Conservation (phyloP, 352 stramenopile species). For the Phytophthora foliorum region DNA sequence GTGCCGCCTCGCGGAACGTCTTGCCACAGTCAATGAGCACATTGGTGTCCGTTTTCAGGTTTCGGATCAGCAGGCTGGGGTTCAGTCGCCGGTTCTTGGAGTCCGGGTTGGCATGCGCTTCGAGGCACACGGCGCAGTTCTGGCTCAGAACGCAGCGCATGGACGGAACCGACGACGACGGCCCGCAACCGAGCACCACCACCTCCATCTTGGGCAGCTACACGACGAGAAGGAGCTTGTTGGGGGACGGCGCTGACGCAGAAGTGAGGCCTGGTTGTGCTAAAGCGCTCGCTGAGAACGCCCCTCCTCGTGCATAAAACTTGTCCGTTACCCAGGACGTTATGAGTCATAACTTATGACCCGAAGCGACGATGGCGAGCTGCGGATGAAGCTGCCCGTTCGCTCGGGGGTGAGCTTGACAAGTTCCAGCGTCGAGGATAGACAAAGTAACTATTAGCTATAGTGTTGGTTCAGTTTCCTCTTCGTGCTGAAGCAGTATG, state of each 20-base stretch:
- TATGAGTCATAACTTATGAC: no score
- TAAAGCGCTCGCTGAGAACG: constrained; percentile 4
- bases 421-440: no score
- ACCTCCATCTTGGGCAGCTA: constrained; percentile 65
- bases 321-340: constrained; percentile 23
- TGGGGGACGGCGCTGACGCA: neutral
- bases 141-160: constrained; percentile 75
- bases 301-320: constrained; percentile 29
- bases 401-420: no score
- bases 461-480: no score
- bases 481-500: no score
- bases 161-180: constrained; percentile 85
- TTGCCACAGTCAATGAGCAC: constrained; percentile 92
- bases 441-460: no score
- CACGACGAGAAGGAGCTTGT: neutral
- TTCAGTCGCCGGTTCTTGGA: constrained; percentile 87
- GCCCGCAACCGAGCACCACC: constrained; percentile 81
- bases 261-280: constrained; percentile 10
- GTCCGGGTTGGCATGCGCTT: constrained; percentile 69
- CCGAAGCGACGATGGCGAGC: no score
- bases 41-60: constrained; percentile 50
- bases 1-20: constrained; percentile 85
- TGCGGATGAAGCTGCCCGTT: no score
- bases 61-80: constrained; percentile 80
- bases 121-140: constrained; percentile 68